Conservation (phyloP, 2,329 filamentous ascomycete genomes). For the Colletotrichum tropicale region DNA sequence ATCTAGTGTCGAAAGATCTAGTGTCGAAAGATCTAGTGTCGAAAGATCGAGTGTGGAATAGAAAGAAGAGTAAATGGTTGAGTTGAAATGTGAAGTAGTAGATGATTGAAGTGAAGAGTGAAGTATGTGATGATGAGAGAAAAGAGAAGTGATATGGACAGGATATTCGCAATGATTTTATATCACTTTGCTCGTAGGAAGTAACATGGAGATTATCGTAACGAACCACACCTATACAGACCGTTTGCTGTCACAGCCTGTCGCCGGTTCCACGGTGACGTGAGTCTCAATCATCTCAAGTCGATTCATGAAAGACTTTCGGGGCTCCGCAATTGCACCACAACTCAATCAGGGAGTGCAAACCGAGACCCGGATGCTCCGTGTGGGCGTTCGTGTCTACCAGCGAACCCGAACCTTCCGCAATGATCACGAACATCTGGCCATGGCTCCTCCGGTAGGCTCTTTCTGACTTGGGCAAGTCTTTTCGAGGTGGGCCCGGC, state of each 20-base stretch:
- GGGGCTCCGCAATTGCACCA: background rate
- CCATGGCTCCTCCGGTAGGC: background rate
- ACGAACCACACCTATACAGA: background rate
- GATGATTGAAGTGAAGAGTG: background rate
- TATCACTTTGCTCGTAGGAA: background rate
- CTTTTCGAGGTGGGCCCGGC: background rate
- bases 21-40: background rate
- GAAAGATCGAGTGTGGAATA: background rate
- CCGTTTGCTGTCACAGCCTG: background rate
- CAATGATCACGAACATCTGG: background rate
- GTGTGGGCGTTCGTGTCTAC: background rate
- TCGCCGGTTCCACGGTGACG: background rate
- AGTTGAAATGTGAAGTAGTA: background rate
- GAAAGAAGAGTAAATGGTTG: background rate
- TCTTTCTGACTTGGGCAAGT: background rate
- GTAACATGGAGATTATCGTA: background rate
- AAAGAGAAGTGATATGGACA: background rate
- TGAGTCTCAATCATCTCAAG: background rate
- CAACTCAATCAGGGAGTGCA: background rate
- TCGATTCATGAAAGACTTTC: background rate
- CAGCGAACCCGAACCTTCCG: background rate
- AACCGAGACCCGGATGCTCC: background rate
- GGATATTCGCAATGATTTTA: background rate
- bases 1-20: background rate
- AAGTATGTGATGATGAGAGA: background rate